These are phyloP conservation scores for Stenocarpella maydis DNA, from an alignment of 2,329 filamentous ascomycete genomes.

Conservation along the genomic window DNA sequence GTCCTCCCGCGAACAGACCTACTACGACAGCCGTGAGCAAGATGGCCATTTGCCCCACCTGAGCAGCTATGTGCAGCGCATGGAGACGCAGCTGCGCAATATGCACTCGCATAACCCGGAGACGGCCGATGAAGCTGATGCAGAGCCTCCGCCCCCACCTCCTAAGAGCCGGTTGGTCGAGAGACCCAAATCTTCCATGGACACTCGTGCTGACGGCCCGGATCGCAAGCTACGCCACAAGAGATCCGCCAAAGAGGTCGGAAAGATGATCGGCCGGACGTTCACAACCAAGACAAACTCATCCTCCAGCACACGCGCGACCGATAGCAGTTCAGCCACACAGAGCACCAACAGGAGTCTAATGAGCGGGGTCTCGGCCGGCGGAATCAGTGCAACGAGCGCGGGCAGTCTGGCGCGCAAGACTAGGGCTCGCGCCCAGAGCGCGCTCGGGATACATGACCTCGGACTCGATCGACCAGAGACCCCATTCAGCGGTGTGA, in stretches of 20 bases:
- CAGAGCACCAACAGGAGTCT: slow-evolving; percentile 83
- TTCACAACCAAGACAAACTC: slow-evolving; percentile 88
- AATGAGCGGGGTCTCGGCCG: slow-evolving; percentile 93
- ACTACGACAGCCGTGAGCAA: slow-evolving; percentile 49
- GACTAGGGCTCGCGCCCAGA: slow-evolving; percentile 68
- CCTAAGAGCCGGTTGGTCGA: slow-evolving; percentile 61
- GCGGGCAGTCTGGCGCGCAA: slow-evolving; percentile 90
- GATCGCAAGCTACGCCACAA: slow-evolving; percentile 64
- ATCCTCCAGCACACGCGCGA: slow-evolving; percentile 76
- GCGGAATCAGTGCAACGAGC: slow-evolving; percentile 92
- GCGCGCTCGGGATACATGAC: slow-evolving; percentile 69
- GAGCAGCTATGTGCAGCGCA: slow-evolving; percentile 87
- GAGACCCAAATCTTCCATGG: slow-evolving; percentile 68
- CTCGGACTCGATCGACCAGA: slow-evolving; percentile 64
- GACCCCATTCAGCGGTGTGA: slow-evolving; percentile 78
- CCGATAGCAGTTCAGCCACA: slow-evolving; percentile 72
- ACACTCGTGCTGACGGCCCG: slow-evolving; percentile 49
- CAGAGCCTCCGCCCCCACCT: slow-evolving; percentile 65
- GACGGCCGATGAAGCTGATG: slow-evolving; percentile 46
- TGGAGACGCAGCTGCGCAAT: slow-evolving; percentile 82
- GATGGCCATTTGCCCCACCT: slow-evolving; percentile 73
- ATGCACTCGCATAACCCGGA: slow-evolving; percentile 68
- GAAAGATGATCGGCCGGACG: slow-evolving; percentile 76
- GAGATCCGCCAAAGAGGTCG: slow-evolving; percentile 82
- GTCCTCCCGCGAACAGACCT: slow-evolving; percentile 58